Conservation (phyloP, 441 rosid genomes). For the Croton setiger region DNA sequence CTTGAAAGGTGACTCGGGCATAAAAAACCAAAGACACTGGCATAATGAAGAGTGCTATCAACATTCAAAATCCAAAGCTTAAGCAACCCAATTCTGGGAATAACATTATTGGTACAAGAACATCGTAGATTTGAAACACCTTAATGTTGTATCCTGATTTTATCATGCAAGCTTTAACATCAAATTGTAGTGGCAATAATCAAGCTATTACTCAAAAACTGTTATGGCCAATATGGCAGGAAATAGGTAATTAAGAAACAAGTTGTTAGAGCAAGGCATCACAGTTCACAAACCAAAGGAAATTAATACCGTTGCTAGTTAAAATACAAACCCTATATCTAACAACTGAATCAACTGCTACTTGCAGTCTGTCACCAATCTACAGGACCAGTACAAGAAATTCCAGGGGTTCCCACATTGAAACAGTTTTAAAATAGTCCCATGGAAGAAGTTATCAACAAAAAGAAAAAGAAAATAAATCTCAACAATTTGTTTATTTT, state of each 20-base stretch:
- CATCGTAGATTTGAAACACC: background rate
- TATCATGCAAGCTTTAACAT: background rate
- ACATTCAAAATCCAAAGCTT: no score
- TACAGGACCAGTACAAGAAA: background rate
- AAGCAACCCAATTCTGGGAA: background rate
- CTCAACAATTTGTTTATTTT: no score
- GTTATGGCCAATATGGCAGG: background rate
- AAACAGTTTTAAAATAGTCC: background rate
- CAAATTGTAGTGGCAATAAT: background rate
- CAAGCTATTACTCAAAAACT: background rate
- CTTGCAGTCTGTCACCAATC: background rate
- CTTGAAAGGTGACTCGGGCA: background rate
- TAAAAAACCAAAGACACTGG: background rate
- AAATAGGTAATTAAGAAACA: background rate
- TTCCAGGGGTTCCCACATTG: background rate
- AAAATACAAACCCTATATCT: conserved; percentile 2
- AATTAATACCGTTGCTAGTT: background rate
- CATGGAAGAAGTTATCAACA: background rate
- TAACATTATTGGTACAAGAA: background rate
- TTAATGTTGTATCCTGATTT: background rate
- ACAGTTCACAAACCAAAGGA: background rate
- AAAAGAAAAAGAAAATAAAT: background rate
- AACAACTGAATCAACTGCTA: background rate
- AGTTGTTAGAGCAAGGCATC: background rate
- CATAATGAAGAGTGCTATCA: background rate